Conservation (phyloP, 2,329 filamentous ascomycete species). For the Alternaria hordeiaustralica region DNA sequence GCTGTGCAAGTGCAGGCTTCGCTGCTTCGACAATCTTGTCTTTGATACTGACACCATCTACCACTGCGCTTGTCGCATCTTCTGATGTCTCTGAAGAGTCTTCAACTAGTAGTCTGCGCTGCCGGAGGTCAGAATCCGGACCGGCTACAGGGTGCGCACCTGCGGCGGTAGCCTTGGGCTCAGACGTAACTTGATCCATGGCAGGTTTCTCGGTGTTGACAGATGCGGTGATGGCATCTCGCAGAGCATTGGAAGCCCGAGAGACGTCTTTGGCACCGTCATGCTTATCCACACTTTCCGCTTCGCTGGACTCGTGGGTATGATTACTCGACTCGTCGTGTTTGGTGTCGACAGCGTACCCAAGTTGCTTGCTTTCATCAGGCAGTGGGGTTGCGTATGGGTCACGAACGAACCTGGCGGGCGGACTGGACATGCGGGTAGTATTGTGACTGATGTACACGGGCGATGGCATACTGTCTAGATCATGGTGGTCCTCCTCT, state of each 20-base stretch:
- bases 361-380: conserved; percentile 21
- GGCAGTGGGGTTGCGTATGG: conserved; percentile 21
- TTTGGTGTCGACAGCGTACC: conserved; percentile 5
- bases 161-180: conserved; percentile 1
- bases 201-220: conserved; percentile 13
- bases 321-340: conserved; percentile 1
- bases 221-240: conserved; percentile 19
- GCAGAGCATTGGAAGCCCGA: conserved; percentile 11
- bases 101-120: conserved; percentile 16
- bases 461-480: conserved; percentile 29
- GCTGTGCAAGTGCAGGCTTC: background rate
- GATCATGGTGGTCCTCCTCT: conserved; percentile 18
- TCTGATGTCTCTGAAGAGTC: conserved; percentile 4
- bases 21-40: conserved; percentile 1
- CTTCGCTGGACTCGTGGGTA: conserved; percentile 17
- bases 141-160: conserved; percentile 1
- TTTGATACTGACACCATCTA: background rate
- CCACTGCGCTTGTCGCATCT: background rate
- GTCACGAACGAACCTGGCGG: conserved; percentile 14
- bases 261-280: conserved; percentile 23
- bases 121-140: conserved; percentile 18
- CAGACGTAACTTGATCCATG: conserved; percentile 22
- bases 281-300: conserved; percentile 20
- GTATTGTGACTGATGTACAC: conserved; percentile 17
- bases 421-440: conserved; percentile 1